Evolutionary conservation across 148 eudicot species (phyloP), one percentile per base, ranked within the genome.

Genomic region (Polygonum maritimum): DNA sequence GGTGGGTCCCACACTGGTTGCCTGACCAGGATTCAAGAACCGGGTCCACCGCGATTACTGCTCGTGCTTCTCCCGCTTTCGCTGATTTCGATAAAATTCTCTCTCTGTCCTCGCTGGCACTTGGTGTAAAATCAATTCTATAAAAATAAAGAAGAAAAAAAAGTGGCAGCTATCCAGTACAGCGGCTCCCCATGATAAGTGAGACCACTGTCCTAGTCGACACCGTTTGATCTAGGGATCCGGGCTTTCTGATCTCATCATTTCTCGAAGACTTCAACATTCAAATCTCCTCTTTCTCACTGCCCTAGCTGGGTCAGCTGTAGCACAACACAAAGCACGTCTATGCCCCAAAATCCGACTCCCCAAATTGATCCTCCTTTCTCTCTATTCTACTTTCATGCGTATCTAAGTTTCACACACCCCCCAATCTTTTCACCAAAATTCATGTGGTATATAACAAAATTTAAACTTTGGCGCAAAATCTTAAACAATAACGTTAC

Each of bases 21-120:
- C 39, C 48, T 76, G 74, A 52, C 19, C 18, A 65, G 60, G 52
- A 67, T 67, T 74, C 63, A 33, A 44, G 40, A 74, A 58, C 47
- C 48, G 67, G 74, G 74, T 45, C 75, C 63, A 54, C 71, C 55
- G 22, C 18, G 48, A 7, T 81, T 35, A 63, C 82, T 51, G 74
- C 7, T 18, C 19, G 38, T 51, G 3, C 52, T 73, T 40, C 63
- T n/a, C 71, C 71, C 19, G 10, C 79, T 77, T 83, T 80, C 76
- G 76, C 79, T 75, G 81, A 80, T 83, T 77, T 71, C 85, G 81
- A 80, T 83, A 71, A 75, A 83, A 75, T 83, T 75, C 79, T 75
- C 48, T 48, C 35, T 60, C 52, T 57, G 38, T 67, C 62, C 60
- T 57, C 49, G 26, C 81, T 75, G 71, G 79, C 79, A 79, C 57